Percentiles rank a stretch among this genome's conserved stretches.
Conservation (phyloP, 345 rosid genomes). For the Adansonia digitata region DNA sequence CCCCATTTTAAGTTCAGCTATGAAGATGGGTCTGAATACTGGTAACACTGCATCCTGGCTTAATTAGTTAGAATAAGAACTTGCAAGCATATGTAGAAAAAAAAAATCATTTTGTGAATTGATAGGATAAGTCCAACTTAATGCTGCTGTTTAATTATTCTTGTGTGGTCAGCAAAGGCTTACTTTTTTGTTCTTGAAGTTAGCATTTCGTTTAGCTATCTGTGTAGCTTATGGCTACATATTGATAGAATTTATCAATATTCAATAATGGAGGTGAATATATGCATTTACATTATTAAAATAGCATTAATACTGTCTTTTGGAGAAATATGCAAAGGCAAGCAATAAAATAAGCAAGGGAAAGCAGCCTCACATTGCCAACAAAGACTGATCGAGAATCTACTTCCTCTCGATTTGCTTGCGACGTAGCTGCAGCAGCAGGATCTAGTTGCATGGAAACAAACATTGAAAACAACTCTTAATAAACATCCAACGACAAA, state of each 20-base stretch:
- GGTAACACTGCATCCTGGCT: background rate
- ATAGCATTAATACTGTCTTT: background rate
- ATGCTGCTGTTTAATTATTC: background rate
- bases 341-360: constrained; percentile 9
- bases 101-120: background rate
- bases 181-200: background rate
- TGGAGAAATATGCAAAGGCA: background rate
- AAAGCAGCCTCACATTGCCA: constrained; percentile 60
- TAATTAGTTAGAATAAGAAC: background rate
- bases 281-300: background rate
- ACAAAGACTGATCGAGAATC: constrained; percentile 72
- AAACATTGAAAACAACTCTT: constrained; percentile 12
- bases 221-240: background rate
- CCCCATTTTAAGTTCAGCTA: background rate
- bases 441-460: constrained; percentile 42
- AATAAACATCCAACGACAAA: background rate
- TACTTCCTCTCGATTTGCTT: constrained; percentile 58
- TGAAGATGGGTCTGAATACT: background rate
- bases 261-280: background rate
- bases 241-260: background rate
- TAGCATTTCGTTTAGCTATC: background rate
- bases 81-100: background rate
- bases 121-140: background rate
- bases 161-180: background rate
- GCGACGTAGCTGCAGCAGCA: constrained; percentile 44